Evolutionary conservation across 768 basidiomycete species (phyloP), one percentile per base, ranked within the genome.

Genomic region (Lactarius pseudohatsudake): DNA sequence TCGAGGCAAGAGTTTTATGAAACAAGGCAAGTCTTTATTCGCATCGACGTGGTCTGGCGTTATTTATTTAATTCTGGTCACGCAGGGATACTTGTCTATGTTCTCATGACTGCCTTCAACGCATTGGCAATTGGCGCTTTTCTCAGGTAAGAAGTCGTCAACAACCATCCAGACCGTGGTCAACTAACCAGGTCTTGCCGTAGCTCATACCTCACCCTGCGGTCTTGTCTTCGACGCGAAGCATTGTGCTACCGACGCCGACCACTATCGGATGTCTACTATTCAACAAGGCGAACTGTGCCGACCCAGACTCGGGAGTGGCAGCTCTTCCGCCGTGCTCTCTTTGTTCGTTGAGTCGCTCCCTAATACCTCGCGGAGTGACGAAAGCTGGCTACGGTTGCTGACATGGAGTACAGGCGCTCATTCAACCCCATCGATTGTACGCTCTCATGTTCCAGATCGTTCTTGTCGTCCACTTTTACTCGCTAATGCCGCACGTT

Each of bases 361-460:
- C 58, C 34, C 62, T 56, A 56, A 40, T 34, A 26, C 59, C 40
- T 38, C 26, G 22, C 43, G 28, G 41, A 53, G 40, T 45, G 38
- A 64, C 34, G 43, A 28, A 28, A 28, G 57, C 53, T 57, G 11
- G 18, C 34, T 40, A 8, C 62, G 32, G 36, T 54, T 54, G 61
- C 64, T 70, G 68, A 70, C 68, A 34, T 36, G 70, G 47, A 54
- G 28, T 61, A 53, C 32, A 69, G 70, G 68, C 68, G 55, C 64
- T 61, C 38, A 32, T 41, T 22, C 66, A 32, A 28, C 41, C 62
- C 34, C 59, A 60, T n/a, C 26, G 54, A 18, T 18, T 67, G 43
- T 67, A 55, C 59, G 58, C 53, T 36, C 55, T 66, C 65, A 26
- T 66, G 43, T 40, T 69, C 18, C 61, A 54, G 57, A 58, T 62